Conservation (phyloP, 176 grass and related monocot genomes). For the Tillandsia fasciculata region DNA sequence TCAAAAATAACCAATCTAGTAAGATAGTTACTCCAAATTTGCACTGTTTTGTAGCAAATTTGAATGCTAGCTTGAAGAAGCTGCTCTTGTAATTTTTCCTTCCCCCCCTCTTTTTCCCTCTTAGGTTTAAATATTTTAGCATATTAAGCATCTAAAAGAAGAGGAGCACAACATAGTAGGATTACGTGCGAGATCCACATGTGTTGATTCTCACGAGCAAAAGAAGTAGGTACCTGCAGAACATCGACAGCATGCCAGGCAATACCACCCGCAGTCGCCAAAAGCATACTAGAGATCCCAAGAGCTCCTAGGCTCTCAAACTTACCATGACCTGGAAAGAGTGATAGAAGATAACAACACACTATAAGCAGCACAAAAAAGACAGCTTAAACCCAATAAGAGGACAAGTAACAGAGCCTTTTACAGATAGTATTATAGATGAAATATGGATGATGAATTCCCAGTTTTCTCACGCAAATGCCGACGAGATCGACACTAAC, state of each 20-base stretch:
- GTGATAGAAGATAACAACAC: slow-evolving; percentile 5
- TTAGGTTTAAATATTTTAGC: no score
- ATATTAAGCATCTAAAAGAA: no score
- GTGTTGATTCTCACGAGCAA: neutral
- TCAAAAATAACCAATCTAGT: neutral
- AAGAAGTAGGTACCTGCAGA: slow-evolving; percentile 69
- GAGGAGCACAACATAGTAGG: neutral
- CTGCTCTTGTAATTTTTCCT: neutral
- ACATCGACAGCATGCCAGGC: slow-evolving; percentile 98
- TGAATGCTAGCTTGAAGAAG: neutral
- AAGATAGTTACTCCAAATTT: no score
- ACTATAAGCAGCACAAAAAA: slow-evolving; percentile 7
- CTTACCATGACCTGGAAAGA: slow-evolving; percentile 76
- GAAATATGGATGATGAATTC: neutral
- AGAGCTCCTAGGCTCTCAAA: slow-evolving; percentile 84
- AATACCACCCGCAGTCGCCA: slow-evolving; percentile 84
- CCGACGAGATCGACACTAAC: slow-evolving; percentile 29
- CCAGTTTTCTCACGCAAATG: neutral
- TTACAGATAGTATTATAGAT: no score
- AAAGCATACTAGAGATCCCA: slow-evolving; percentile 91
- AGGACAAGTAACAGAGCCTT: no score
- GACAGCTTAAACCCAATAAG: neutral
- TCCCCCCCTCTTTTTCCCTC: no score
- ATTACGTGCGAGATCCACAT: neutral
- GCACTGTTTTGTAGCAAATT: neutral